phyloP scores from a whole-genome alignment of 2,329 filamentous ascomycete genomes.

The Diaporthe caulivora region DNA sequence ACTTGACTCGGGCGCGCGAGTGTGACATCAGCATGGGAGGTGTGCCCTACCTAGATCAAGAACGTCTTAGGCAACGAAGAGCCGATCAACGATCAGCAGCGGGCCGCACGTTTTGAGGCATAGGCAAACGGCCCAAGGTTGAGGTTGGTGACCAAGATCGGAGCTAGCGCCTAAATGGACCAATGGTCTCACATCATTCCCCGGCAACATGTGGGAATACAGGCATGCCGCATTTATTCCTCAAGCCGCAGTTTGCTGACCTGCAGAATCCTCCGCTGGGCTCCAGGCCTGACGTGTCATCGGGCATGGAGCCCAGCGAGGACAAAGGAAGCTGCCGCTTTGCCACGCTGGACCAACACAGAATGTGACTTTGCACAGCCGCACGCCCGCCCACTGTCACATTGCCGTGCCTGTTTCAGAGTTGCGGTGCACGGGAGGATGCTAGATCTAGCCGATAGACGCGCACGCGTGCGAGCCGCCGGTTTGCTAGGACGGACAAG shows the following conservation, averaged over 20 bases:
- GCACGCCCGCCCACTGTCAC: background rate
- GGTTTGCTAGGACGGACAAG: background rate
- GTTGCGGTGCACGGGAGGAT: background rate
- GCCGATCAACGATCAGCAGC: constrained; percentile 21
- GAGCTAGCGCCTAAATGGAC: constrained; percentile 20
- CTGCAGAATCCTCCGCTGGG: constrained; percentile 23
- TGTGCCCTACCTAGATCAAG: constrained; percentile 16
- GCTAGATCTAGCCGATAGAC: constrained; percentile 11
- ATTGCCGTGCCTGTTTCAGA: background rate
- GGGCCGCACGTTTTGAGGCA: constrained; percentile 11
- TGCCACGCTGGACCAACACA: constrained; percentile 18
- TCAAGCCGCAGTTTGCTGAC: constrained; percentile 22
- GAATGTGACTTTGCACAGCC: constrained; percentile 30
- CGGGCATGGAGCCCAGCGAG: constrained; percentile 2
- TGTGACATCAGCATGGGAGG: constrained; percentile 4
- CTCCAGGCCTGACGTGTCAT: constrained; percentile 5
- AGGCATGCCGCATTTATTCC: background rate
- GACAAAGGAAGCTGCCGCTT: constrained; percentile 8
- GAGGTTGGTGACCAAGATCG: constrained; percentile 9
- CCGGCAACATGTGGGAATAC: constrained; percentile 3
- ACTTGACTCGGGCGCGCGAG: background rate
- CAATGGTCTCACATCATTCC: constrained; percentile 29
- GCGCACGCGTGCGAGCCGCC: background rate
- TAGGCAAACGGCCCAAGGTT: background rate
- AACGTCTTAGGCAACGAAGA: constrained; percentile 6